Conservation (phyloP, 176 grass and related monocot genomes). For the Rhynchospora breviuscula region DNA sequence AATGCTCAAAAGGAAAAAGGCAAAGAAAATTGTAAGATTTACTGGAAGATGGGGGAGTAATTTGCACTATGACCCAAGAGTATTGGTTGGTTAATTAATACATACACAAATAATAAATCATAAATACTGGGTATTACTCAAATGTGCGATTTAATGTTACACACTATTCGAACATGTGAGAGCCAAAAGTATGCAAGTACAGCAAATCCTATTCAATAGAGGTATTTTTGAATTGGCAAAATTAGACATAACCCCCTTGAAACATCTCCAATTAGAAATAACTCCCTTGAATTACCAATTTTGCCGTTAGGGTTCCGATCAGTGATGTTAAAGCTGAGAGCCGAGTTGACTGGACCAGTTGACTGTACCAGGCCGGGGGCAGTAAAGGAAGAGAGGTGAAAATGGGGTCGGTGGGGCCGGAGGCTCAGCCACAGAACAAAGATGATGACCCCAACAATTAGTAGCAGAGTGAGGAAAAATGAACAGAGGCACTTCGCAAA, state of each 20-base stretch:
- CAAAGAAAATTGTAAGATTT: neutral
- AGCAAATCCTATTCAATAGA: neutral
- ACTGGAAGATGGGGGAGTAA: neutral
- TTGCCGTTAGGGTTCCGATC: constrained; percentile 76
- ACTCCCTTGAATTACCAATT: constrained; percentile 53
- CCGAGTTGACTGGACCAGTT: constrained; percentile 34
- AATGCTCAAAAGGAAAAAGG: neutral
- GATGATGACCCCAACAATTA: constrained; percentile 48
- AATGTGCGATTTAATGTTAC: neutral
- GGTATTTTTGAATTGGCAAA: constrained; percentile 1
- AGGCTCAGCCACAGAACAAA: constrained; percentile 94
- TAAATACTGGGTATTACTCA: neutral
- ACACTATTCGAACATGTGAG: too few species aligned
- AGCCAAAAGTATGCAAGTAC: neutral
- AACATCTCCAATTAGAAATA: too few species aligned
- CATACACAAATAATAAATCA: neutral
- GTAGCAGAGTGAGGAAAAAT: constrained; percentile 44
- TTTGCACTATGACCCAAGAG: neutral
- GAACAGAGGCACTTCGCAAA: constrained; percentile 50
- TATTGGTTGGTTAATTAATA: neutral
- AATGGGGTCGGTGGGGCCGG: constrained; percentile 62
- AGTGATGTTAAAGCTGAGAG: constrained; percentile 44
- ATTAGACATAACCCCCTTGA: too few species aligned
- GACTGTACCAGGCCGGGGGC: constrained; percentile 29
- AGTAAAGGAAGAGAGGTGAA: constrained; percentile 47